phyloP scores from a whole-genome alignment of 805 yeast genomes.

The Phaffomyces antillensis region DNA sequence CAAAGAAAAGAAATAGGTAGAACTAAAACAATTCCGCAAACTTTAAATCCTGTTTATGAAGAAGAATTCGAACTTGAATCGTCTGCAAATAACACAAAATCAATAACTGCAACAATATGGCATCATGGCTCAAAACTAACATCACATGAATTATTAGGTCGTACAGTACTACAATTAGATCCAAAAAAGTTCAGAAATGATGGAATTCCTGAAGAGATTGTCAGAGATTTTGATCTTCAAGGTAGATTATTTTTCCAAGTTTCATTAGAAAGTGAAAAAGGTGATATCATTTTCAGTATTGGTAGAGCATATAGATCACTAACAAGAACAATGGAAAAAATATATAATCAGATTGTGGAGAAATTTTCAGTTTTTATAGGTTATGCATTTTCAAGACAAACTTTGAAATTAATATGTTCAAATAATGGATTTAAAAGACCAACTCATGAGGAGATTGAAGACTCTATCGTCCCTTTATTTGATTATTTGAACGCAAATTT shows the following conservation, averaged over 20 bases:
- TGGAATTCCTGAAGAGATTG: conserved; percentile 57
- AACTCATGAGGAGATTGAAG: conserved; percentile 43
- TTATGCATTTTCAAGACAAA: conserved; percentile 47
- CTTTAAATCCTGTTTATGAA: conserved; percentile 75
- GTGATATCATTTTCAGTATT: conserved; percentile 74
- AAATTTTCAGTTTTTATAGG: conserved; percentile 62
- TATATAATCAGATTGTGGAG: conserved; percentile 62
- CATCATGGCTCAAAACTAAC: conserved; percentile 42
- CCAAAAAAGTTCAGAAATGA: conserved; percentile 58
- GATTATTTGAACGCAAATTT: conserved; percentile 67
- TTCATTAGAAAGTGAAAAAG: conserved; percentile 71
- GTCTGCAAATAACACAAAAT: conserved; percentile 34
- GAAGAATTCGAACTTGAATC: conserved; percentile 65
- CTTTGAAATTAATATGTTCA: conserved; percentile 52
- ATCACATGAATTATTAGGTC: conserved; percentile 59
- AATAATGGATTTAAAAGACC: conserved; percentile 37
- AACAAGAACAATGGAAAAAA: conserved; percentile 55
- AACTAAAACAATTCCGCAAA: conserved; percentile 57
- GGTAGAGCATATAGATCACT: conserved; percentile 69
- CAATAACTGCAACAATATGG: conserved; percentile 63
- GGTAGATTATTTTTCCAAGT: conserved; percentile 64
- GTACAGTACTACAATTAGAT: conserved; percentile 52
- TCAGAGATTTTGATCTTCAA: conserved; percentile 51
- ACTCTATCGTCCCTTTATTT: conserved; percentile 65
- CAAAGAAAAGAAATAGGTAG: conserved; percentile 52